Conservation (phyloP, 2,329 filamentous ascomycete genomes). For the Clonostachys rosea region DNA sequence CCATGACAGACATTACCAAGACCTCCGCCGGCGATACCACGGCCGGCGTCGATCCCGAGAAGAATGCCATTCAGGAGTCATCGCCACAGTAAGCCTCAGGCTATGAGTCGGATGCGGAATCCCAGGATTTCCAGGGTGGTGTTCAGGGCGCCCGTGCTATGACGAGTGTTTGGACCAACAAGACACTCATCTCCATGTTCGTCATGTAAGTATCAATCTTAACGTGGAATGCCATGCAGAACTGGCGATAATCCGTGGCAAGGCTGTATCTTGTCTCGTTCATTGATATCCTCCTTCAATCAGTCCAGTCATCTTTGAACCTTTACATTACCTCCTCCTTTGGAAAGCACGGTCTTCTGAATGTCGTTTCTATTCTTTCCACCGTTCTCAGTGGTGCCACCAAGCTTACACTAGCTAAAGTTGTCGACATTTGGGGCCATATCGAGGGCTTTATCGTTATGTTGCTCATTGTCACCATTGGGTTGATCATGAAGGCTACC, state of each 20-base stretch:
- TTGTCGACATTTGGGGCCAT: conserved; percentile 28
- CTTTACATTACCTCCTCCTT: conserved; percentile 31
- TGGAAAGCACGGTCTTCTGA: conserved; percentile 23
- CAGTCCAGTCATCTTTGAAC: conserved; percentile 22
- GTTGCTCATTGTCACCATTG: conserved; percentile 27
- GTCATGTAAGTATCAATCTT: background rate
- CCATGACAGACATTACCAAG: no score
- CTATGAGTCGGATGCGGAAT: conserved; percentile 4
- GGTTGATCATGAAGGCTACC: conserved; percentile 48
- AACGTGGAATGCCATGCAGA: background rate
- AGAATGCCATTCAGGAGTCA: no score
- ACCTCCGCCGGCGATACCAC: no score
- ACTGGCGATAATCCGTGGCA: background rate
- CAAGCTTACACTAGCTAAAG: conserved; percentile 21
- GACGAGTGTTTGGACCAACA: conserved; percentile 29
- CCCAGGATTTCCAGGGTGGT: conserved; percentile 26
- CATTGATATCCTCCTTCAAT: conserved; percentile 31
- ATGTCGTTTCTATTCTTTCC: conserved; percentile 37
- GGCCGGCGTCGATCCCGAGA: no score
- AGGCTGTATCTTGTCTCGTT: conserved; percentile 39
- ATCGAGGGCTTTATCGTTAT: conserved; percentile 23
- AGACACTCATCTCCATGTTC: conserved; percentile 14
- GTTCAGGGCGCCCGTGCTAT: conserved; percentile 30
- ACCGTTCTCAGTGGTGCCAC: conserved; percentile 19
- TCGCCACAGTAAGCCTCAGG: no score